Evolutionary conservation across 352 stramenopile genomes (phyloP), one percentile per base, ranked within the genome.

Genomic region (Phytophthora hibernalis): DNA sequence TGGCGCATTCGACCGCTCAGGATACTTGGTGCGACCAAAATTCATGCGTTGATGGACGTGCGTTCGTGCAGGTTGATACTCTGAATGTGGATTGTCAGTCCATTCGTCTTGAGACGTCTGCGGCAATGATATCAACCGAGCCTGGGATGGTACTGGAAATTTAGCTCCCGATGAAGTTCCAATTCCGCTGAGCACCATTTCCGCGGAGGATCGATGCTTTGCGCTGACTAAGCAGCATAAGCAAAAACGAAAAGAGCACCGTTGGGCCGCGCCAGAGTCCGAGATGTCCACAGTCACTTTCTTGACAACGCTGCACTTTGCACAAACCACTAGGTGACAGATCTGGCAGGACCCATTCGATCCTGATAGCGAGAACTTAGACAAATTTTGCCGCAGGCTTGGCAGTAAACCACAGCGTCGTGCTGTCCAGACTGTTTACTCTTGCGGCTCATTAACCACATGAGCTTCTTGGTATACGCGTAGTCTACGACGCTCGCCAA

Each of bases 401-500:
- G 56, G 55, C 82, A 86, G 1, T 58, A 68, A n/a, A 43, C 5
- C 9, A 13, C 33, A 8, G 18, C 26, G 13, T 61, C 42, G 16
- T 8, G 6, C 13, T 44, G 48, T 37, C 15, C 54, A 13, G 31
- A 35, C 5, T 28, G 44, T 40, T 48, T 55, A 22, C 65, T 61
- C 5, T 66, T 63, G 47, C 76, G 60, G 24, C 70, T 57, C 68
- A 85, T 79, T 22, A 88, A 65, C 75, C 74, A 86, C 54, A 59
- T 70, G 48, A 91, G 74, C 30, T 91, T 91, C 64, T 86, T 86
- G 49, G 82, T 61, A 50, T 84, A 79, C 15, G 76, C 74, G 57
- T 76, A 89, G 52, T 91, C 79, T 22, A 79, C 68, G 12, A 87
- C 55, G 8, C 56, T 52, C 12, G 70, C 64, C 22, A 60, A 72